Evolutionary conservation across 1,284 basidiomycete species (phyloP).

Genomic region (Boletus sp.): DNA sequence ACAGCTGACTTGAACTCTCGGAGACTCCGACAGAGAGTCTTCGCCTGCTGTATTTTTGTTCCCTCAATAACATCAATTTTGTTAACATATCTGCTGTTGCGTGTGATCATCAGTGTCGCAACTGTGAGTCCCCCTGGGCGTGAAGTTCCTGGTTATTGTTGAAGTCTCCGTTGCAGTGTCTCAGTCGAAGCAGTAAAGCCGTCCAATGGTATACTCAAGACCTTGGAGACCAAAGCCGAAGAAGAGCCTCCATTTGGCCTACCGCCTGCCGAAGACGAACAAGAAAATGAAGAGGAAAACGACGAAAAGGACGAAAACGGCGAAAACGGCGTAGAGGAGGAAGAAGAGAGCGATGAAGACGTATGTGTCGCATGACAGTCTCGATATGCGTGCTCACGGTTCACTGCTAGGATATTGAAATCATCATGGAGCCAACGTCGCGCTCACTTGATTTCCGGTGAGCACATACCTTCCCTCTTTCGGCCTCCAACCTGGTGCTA

Average conservation of each 20-base stretch:
- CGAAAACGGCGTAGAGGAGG: constrained; percentile 30
- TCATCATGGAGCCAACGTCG: constrained; percentile 69
- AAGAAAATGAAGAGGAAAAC: constrained; percentile 32
- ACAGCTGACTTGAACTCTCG: constrained; percentile 24
- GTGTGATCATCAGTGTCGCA: constrained; percentile 46
- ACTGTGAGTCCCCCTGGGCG: constrained; percentile 46
- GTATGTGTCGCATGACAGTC: constrained; percentile 20
- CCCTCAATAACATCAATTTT: constrained; percentile 40
- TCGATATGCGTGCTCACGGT: constrained; percentile 6
- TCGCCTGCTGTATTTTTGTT: constrained; percentile 31
- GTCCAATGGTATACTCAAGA: constrained; percentile 45
- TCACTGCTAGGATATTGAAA: constrained; percentile 61
- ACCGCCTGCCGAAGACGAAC: constrained; percentile 26
- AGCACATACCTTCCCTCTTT: constrained; percentile 15
- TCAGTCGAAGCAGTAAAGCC: constrained; percentile 41
- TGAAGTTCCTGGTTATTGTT: constrained; percentile 17
- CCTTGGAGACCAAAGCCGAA: constrained; percentile 44
- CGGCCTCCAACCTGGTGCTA: background rate
- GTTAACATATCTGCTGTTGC: constrained; percentile 30
- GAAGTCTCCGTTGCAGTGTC: constrained; percentile 38
- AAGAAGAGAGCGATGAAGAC: constrained; percentile 45
- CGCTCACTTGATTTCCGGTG: constrained; percentile 74
- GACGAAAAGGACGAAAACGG: constrained; percentile 30
- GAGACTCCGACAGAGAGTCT: constrained; percentile 24
- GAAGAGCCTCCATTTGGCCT: constrained; percentile 33